Conservation (phyloP, 148 eudicot genomes). For the Simmondsia chinensis region DNA sequence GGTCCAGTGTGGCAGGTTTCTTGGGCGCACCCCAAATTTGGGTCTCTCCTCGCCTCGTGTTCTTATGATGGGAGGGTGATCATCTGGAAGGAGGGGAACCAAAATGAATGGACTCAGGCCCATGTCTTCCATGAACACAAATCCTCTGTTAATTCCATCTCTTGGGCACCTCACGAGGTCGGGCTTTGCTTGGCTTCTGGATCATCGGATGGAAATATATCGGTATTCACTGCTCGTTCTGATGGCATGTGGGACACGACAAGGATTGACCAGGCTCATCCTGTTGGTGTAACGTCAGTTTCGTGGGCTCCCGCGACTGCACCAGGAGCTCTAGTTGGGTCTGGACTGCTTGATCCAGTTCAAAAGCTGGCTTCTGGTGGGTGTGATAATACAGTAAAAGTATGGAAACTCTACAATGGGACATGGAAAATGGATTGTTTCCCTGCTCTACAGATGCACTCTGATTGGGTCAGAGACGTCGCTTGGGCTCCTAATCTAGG, state of each 20-base stretch:
- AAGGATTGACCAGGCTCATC: conserved; percentile 84
- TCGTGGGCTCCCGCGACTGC: too few relatives aligned
- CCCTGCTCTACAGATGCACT: conserved; percentile 80
- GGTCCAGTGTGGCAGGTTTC: conserved; percentile 95
- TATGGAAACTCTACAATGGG: conserved; percentile 72
- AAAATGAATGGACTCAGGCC: conserved; percentile 70
- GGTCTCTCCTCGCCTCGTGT: conserved; percentile 79
- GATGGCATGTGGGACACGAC: conserved; percentile 83
- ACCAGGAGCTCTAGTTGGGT: conserved; percentile 77
- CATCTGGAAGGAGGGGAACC: conserved; percentile 90
- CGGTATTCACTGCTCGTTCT: conserved; percentile 55
- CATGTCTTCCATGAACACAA: conserved; percentile 75
- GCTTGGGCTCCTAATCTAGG: conserved; percentile 97
- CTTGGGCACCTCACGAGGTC: conserved; percentile 88
- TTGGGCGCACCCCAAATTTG: conserved; percentile 95
- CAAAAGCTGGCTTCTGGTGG: conserved; percentile 87
- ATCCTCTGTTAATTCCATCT: conserved; percentile 82
- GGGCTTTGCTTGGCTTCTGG: conserved; percentile 90
- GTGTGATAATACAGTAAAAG: conserved; percentile 75
- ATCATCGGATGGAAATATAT: conserved; percentile 84
- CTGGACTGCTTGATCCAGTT: conserved; percentile 55
- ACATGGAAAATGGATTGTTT: conserved; percentile 86
- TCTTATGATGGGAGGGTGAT: conserved; percentile 90
- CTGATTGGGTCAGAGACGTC: conserved; percentile 85
- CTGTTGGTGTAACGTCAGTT: conserved; percentile 91